Evolutionary conservation across 129 eudicot genomes (phyloP), one percentile per base, ranked within the genome.

Genomic region (Chrysanthemum seticuspe): DNA sequence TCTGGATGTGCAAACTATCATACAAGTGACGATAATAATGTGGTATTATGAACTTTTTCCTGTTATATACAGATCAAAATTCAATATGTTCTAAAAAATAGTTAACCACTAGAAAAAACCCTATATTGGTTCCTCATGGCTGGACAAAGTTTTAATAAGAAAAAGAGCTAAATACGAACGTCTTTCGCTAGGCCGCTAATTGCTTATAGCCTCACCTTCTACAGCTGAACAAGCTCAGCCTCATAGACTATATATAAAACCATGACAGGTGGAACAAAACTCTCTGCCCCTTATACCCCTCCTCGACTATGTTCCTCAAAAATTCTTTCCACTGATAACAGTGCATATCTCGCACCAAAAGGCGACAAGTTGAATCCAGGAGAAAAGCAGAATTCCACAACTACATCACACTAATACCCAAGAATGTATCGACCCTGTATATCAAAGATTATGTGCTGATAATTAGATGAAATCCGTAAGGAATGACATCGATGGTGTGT

Each of bases 11-110:
- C 47, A 54, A 66, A 47, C 52, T 67, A 67, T 45, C 4, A 67
- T 25, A 75, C 52, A 23, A 58, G 68, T 56, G 65, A 67, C 47
- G 12, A 58, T 0, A 51, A n/a, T 68, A 31, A 44, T 36, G 76
- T 77, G 66, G 76, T 77, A 52, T 70, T 70, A 77, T 61, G 76
- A 62, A 70, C 58, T 70, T 69, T 77, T 58, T 53, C 71, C 57
- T 70, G 72, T 53, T 77, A 77, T 62, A 59, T 70, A 70, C 81
- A 70, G 70, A 53, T 64, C 75, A 77, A 77, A 70, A 50, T 51
- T 29, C 50, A 70, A 77, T 44, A 77, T 52, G 21, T 62, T 65
- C 76, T 70, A 70, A 61, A 53, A 19, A 65, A 61, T 62, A 62
- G 70, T 31, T 61, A 77, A 70, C 55, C 64, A 21, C 76, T 77